Evolutionary conservation across 768 basidiomycete genomes (phyloP).

Genomic region (Lactarius sanguifluus): DNA sequence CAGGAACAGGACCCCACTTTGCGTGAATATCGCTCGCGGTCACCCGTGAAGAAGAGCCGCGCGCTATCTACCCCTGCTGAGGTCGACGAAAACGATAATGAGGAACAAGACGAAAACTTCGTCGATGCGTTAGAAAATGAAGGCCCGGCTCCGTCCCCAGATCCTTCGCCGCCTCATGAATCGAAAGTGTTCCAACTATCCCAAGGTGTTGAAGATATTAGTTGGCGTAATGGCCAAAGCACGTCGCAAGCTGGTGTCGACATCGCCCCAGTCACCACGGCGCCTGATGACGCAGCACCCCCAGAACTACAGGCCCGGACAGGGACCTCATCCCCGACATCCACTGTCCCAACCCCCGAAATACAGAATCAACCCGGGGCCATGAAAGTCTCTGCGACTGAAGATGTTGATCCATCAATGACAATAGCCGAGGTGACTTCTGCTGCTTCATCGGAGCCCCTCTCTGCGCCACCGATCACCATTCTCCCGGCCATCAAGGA

Average conservation of each 20-base stretch:
- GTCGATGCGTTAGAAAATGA: slow-evolving; percentile 21
- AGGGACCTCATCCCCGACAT: slow-evolving; percentile 5
- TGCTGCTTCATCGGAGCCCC: slow-evolving; percentile 3
- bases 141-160: slow-evolving; percentile 36
- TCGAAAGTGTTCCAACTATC: slow-evolving; percentile 78
- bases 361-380: slow-evolving; percentile 8
- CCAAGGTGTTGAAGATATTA: slow-evolving; percentile 75
- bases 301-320: slow-evolving; percentile 36
- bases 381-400: neutral
- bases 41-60: slow-evolving; percentile 77
- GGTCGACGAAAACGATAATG: slow-evolving; percentile 58
- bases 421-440: neutral
- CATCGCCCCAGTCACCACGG: neutral
- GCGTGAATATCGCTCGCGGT: slow-evolving; percentile 53
- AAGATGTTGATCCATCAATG: neutral
- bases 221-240: slow-evolving; percentile 56
- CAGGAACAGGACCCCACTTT: slow-evolving; percentile 1
- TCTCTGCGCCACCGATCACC: slow-evolving; percentile 2
- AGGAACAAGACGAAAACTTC: slow-evolving; percentile 19
- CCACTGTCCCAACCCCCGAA: slow-evolving; percentile 9
- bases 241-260: slow-evolving; percentile 17
- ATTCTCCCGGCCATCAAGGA: neutral
- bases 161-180: slow-evolving; percentile 67
- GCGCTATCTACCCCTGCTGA: slow-evolving; percentile 49
- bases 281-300: slow-evolving; percentile 18